Evolutionary conservation across 345 rosid species (phyloP).

Genomic region (Lenwebbia sp.): DNA sequence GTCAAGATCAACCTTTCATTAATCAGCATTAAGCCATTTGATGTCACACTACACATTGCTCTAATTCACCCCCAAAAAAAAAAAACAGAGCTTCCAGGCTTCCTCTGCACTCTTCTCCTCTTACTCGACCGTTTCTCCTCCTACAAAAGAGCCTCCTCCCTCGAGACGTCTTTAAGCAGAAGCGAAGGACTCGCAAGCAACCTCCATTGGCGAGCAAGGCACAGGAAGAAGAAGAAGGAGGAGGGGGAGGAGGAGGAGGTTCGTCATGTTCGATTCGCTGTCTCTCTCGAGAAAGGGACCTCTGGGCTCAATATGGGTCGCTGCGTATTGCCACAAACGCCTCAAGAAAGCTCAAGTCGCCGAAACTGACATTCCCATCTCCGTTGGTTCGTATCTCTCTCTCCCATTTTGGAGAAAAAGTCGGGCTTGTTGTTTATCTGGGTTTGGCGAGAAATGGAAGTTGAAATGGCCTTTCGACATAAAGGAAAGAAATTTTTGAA

Average conservation of each 20-base stretch:
- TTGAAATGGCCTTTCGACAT: neutral
- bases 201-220: neutral
- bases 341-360: conserved; percentile 66
- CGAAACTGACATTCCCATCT: conserved; percentile 52
- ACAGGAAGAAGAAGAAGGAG: neutral
- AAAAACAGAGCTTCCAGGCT: neutral
- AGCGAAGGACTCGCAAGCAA: neutral
- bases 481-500: neutral
- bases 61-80: neutral
- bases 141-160: neutral
- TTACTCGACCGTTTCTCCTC: conserved; percentile 1
- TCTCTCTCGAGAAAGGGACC: conserved; percentile 56
- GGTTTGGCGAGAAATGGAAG: neutral
- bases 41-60: neutral
- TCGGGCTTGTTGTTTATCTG: neutral
- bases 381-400: conserved; percentile 56
- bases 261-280: conserved; percentile 50
- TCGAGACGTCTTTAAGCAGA: neutral
- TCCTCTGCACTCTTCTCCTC: neutral
- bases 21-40: neutral
- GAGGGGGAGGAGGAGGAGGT: neutral
- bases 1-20: neutral
- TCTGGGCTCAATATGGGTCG: conserved; percentile 64
- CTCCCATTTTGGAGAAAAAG: neutral
- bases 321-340: conserved; percentile 70